These are phyloP conservation scores for Xylariaceae sp. DNA, from an alignment of 2,329 filamentous ascomycete species.

Conservation along the genomic window DNA sequence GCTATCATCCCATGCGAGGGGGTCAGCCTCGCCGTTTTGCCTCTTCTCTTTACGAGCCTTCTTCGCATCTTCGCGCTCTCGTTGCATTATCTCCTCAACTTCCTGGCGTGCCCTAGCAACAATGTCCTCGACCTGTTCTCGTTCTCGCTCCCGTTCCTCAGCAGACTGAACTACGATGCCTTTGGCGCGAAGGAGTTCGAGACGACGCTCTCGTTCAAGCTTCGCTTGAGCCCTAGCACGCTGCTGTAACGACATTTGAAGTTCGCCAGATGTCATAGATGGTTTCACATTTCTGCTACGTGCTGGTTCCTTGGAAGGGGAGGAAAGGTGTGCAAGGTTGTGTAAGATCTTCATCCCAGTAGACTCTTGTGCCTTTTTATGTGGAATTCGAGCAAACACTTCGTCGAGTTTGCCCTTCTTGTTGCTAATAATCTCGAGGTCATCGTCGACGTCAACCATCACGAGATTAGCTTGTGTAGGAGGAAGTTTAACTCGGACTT, in stretches of 20 bases:
- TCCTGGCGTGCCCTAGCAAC: conserved; percentile 84
- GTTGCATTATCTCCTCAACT: conserved; percentile 76
- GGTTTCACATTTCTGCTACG: conserved; percentile 51
- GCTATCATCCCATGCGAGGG: conserved; percentile 62
- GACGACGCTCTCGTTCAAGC: conserved; percentile 74
- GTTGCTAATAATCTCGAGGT: conserved; percentile 65
- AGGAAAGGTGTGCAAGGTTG: conserved; percentile 73
- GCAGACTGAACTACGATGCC: conserved; percentile 83
- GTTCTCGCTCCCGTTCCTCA: conserved; percentile 83
- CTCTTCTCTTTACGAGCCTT: conserved; percentile 58
- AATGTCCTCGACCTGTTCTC: conserved; percentile 85
- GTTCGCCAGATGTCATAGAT: conserved; percentile 71
- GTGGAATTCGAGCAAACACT: conserved; percentile 74
- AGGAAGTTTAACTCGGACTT: conserved; percentile 58
- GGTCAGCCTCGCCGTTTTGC: conserved; percentile 53
- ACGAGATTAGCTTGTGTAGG: conserved; percentile 46
- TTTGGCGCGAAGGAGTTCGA: conserved; percentile 77
- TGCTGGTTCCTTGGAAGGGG: conserved; percentile 60
- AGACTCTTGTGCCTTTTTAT: conserved; percentile 66
- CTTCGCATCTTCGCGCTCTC: conserved; percentile 77
- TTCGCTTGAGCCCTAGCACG: conserved; percentile 82
- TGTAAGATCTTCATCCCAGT: conserved; percentile 72
- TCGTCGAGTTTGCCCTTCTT: conserved; percentile 59
- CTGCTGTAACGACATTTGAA: conserved; percentile 71
- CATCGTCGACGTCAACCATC: conserved; percentile 59